Evolutionary conservation across 495 filamentous ascomycete species (phyloP), one percentile per base, ranked within the genome.

Genomic region (Pyronema domesticum): DNA sequence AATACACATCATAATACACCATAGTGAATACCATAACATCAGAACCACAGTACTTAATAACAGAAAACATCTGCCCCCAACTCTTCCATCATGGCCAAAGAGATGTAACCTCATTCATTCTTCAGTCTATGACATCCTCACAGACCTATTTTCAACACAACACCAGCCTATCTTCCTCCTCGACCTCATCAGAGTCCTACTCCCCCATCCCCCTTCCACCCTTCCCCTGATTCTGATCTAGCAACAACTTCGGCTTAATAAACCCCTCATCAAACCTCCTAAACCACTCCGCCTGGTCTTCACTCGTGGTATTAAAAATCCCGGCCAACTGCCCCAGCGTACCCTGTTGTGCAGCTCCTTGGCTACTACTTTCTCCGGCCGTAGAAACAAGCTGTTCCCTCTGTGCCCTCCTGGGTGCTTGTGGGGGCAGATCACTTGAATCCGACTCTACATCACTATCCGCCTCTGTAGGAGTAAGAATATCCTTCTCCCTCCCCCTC

Each of bases 231-330:
- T 40, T 63, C 55, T 45, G 80, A 71, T 96, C 89, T 37, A 98
- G 75, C 54, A 98, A 68, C 52, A 98, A 72, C 60, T 78, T 86
- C 8, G 91, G 91, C 73, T 98, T 98, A 67, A 98, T 93, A 68
- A 85, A 96, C 33, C 85, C 86, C 67, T 98, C 91, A 67, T 98
- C 91, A 51, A 98, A 69, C 68, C 95, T 89, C 55, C 80, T 80
- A 68, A 98, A 95, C 77, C 91, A 81, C 11, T 81, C 85, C 15
- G 83, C 84, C 48, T 94, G 89, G 66, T 98, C 93, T 39, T 94
- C 89, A 0, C 80, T 73, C 10, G 82, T 80, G 42, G 85, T 82
- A 13, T 79, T 79, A 55, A 89, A 79, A 1, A 76, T 59, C n/a
- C 64, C 64, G n/a, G 60, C 54, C 35, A 85, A 73, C 49, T 83